Evolutionary conservation across 306 rosid genomes (phyloP).

Genomic region (Citrullus mucosospermus): DNA sequence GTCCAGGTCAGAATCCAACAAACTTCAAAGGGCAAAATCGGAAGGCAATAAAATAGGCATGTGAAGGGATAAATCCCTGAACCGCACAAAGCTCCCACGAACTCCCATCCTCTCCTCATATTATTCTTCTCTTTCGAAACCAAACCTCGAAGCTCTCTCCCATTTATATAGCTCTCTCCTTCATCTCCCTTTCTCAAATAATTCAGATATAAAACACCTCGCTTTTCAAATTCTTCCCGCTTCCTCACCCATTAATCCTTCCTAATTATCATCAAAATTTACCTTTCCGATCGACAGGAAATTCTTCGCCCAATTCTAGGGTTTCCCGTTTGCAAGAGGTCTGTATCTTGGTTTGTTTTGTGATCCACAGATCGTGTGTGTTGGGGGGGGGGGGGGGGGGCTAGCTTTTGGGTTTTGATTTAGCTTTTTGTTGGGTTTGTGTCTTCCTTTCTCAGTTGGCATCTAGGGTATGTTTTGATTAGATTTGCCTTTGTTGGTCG

Average conservation of each 20-base stretch:
- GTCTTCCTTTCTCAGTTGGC: background rate
- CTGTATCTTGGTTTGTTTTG: background rate
- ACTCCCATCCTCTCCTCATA: too few relatives aligned
- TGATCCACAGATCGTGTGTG: background rate
- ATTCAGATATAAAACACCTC: conserved; percentile 21
- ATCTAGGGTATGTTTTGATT: background rate
- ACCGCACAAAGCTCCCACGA: background rate
- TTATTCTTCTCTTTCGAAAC: background rate
- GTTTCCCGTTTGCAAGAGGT: background rate
- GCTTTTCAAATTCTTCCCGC: conserved; percentile 16
- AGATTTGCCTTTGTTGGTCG: background rate
- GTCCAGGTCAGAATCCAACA: background rate
- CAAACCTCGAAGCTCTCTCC: background rate
- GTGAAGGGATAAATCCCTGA: background rate
- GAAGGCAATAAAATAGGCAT: background rate
- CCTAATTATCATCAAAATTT: background rate
- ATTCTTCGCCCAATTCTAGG: background rate
- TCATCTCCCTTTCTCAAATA: too few relatives aligned
- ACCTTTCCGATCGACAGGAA: background rate
- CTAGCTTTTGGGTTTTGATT: background rate
- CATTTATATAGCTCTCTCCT: background rate
- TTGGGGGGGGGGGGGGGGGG: too few relatives aligned
- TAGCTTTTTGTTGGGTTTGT: background rate
- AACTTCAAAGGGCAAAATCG: background rate
- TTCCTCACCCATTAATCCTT: too few relatives aligned